Evolutionary conservation across 139 green algal species (phyloP).

Genomic region (Chlorella sp.): DNA sequence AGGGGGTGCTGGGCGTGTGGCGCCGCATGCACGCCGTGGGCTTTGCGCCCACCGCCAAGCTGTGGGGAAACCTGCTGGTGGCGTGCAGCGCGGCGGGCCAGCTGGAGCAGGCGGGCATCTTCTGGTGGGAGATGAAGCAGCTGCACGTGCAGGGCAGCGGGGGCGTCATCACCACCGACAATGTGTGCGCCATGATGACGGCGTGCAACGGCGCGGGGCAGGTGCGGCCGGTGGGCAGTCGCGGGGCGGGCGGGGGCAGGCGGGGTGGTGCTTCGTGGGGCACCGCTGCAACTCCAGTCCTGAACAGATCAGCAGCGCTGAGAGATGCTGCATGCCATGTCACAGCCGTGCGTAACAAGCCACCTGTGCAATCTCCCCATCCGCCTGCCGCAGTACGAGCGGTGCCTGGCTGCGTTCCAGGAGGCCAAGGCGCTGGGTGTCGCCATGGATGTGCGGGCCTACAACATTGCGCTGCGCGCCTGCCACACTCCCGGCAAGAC

Average conservation of each 20-base stretch:
- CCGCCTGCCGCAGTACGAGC: conserved; percentile 52
- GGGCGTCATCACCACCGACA: conserved; percentile 6
- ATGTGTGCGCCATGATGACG: conserved; percentile 54
- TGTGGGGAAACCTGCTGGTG: conserved; percentile 61
- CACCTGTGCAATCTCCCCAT: neutral
- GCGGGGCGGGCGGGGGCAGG: too few relatives aligned
- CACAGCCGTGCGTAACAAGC: neutral
- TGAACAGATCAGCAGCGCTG: too few relatives aligned
- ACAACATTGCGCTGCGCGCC: conserved; percentile 49
- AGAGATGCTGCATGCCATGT: too few relatives aligned
- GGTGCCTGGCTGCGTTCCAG: conserved; percentile 34
- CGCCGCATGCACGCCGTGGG: conserved; percentile 41
- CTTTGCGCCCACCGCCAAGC: conserved; percentile 33
- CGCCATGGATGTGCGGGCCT: conserved; percentile 30
- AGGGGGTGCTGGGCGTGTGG: conserved; percentile 35
- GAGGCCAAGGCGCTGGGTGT: conserved; percentile 13
- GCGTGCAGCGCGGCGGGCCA: conserved; percentile 64
- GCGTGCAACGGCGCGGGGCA: conserved; percentile 40
- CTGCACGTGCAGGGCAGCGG: conserved; percentile 10
- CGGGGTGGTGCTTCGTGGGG: too few relatives aligned
- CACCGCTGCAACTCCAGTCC: too few relatives aligned
- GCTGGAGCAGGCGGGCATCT: conserved; percentile 43
- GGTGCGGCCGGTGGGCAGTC: neutral
- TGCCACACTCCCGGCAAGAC: conserved; percentile 36
- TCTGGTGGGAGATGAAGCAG: conserved; percentile 35